These are phyloP conservation scores for Coniferiporia weirii DNA, from an alignment of 1,284 basidiomycete genomes.

Conservation along the genomic window DNA sequence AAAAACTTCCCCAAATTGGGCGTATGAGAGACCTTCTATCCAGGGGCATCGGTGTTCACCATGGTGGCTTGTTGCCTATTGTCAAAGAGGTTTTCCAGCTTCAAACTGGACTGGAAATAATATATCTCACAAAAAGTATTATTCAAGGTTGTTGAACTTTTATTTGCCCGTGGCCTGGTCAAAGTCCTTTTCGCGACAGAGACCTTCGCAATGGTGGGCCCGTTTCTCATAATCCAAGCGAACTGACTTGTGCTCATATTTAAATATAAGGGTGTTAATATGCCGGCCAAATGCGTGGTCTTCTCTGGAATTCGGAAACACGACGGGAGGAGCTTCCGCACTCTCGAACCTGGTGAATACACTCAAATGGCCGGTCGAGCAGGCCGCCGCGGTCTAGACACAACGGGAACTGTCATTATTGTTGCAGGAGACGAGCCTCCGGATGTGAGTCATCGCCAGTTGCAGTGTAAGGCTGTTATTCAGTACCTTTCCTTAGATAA, in stretches of 20 bases:
- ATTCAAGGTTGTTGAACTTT: slow-evolving; percentile 84
- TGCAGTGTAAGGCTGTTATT: slow-evolving; percentile 12
- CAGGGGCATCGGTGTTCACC: slow-evolving; percentile 95
- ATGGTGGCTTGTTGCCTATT: slow-evolving; percentile 93
- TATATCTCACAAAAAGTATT: not conserved
- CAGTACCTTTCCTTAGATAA: slow-evolving; percentile 46
- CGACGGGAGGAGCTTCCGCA: slow-evolving; percentile 89
- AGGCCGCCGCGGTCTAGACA: slow-evolving; percentile 91
- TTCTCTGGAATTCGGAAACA: slow-evolving; percentile 96
- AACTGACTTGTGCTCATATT: not conserved
- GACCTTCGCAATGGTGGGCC: slow-evolving; percentile 93
- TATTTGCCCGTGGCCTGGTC: slow-evolving; percentile 94
- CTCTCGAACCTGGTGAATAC: slow-evolving; percentile 87
- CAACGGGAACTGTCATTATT: slow-evolving; percentile 95
- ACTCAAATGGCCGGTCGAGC: slow-evolving; percentile 99
- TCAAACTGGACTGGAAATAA: not conserved
- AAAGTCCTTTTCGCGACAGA: slow-evolving; percentile 98
- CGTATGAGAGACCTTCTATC: slow-evolving; percentile 89
- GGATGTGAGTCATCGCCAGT: slow-evolving; percentile 50
- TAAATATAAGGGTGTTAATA: slow-evolving; percentile 83
- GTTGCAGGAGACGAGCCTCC: slow-evolving; percentile 82
- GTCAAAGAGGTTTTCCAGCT: slow-evolving; percentile 79
- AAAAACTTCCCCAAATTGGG: slow-evolving; percentile 90
- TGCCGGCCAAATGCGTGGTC: slow-evolving; percentile 97
- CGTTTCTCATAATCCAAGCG: not conserved